Conservation (phyloP, 768 basidiomycete species). For the Mycena polygramma region DNA sequence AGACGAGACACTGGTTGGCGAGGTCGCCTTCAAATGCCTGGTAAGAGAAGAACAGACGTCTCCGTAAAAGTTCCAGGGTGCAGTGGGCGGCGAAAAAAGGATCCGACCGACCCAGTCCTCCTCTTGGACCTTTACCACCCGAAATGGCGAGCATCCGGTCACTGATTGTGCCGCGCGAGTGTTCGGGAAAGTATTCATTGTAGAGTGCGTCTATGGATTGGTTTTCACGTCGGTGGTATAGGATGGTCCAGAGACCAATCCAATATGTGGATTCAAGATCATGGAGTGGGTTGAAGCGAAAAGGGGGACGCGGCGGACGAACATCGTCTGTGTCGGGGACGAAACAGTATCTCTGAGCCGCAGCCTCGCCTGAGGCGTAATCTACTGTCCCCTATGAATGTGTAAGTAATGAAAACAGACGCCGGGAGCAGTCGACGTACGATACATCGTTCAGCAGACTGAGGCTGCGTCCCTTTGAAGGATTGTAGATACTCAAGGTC, state of each 20-base stretch:
- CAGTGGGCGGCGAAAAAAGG: no score
- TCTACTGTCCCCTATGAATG: neutral
- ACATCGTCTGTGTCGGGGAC: neutral
- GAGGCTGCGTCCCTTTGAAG: neutral
- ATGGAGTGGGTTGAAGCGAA: conserved; percentile 7
- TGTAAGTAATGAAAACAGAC: neutral
- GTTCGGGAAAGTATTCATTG: no score
- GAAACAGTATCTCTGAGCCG: neutral
- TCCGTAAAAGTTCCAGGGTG: no score
- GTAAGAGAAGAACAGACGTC: no score
- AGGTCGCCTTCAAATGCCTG: no score
- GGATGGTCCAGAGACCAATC: conserved; percentile 7
- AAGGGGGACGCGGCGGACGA: neutral
- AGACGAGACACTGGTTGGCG: no score
- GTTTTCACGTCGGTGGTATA: no score
- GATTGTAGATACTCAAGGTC: conserved; percentile 8
- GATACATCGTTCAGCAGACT: neutral
- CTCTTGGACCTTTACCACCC: no score
- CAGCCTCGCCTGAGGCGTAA: neutral
- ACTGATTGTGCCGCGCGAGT: no score
- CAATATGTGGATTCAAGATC: conserved; percentile 12
- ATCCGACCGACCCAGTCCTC: no score
- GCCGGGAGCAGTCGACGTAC: neutral
- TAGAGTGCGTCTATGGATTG: no score
- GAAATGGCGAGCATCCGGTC: no score